Base-by-base conservation (phyloP, 1,284 basidiomycete species). In the Tylopilus sp. region DNA sequence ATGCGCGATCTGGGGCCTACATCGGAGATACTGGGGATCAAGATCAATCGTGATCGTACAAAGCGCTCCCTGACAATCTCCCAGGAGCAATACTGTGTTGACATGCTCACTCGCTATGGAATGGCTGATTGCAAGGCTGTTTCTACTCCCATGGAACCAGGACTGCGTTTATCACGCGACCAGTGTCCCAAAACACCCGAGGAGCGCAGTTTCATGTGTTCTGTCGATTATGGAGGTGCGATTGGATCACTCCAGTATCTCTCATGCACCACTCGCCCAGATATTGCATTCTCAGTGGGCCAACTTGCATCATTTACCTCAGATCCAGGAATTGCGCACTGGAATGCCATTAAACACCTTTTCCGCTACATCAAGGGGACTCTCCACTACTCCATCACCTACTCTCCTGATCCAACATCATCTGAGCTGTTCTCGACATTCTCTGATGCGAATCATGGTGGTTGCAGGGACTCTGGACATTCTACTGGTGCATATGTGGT, bases 201-300 rank as follows among this genome's bases (percentile, higher is more conserved):
- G n/a, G n/a, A n/a, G 37, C 37, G 17, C 12, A 54, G 57, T 33
- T 55, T 65, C 10, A 79, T 80, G 74, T 52, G 17, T 6, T 35
- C 34, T 39, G 60, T 62, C 2, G 48, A 62, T 13, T 66, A 61
- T 55, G 33, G 14, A 2, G 41, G 56, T 19, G 27, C n/a, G 2
- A 35, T 64, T 27, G 62, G 39, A 21, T 57, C 27, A 3, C 27
- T 66, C 2, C 31, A 45, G 57, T 55, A 66, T 16, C 58, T 66
- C 3, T 53, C 58, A 13, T 61, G 52, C 41, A 35, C 59, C 14
- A 56, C 37, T 55, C 34, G 27, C 16, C 55, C 63, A n/a, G 27
- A 64, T 19, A 64, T 64, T 39, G 45, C n/a, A n/a, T n/a, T n/a
- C n/a, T n/a, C n/a, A n/a, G n/a, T n/a, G n/a, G n/a, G n/a, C n/a